phyloP scores from a whole-genome alignment of 148 eudicot species.

The Selenicereus undatus region DNA sequence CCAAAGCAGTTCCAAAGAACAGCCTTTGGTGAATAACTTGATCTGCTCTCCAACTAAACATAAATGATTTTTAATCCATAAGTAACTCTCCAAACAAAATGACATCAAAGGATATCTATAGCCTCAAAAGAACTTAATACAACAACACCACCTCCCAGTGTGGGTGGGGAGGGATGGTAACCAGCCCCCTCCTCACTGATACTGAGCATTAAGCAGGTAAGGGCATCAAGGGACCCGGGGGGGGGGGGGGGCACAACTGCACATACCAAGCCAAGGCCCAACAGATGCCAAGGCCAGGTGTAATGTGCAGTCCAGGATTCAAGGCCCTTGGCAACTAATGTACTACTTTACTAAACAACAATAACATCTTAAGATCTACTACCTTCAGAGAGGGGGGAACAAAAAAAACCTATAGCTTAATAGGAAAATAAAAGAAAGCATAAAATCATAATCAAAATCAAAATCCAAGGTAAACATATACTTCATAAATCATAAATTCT shows the following conservation, averaged over 20 bases:
- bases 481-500: background rate
- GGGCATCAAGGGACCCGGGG: background rate
- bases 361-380: background rate
- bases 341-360: background rate
- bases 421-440: background rate
- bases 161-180: background rate
- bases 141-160: too few species aligned
- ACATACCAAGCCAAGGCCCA: background rate
- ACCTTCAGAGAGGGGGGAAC: background rate
- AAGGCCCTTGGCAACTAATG: background rate
- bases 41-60: background rate
- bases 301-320: background rate
- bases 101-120: background rate
- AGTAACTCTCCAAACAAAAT: background rate
- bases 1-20: background rate
- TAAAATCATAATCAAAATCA: background rate
- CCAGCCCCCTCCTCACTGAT: background rate
- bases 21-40: background rate
- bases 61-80: background rate
- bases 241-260: background rate
- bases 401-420: background rate
- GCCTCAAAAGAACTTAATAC: background rate
- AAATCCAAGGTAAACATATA: background rate
- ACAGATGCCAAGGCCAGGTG: too few species aligned
- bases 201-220: background rate